Conservation (phyloP, 2,329 filamentous ascomycete species). For the Thielaviopsis euricoi region DNA sequence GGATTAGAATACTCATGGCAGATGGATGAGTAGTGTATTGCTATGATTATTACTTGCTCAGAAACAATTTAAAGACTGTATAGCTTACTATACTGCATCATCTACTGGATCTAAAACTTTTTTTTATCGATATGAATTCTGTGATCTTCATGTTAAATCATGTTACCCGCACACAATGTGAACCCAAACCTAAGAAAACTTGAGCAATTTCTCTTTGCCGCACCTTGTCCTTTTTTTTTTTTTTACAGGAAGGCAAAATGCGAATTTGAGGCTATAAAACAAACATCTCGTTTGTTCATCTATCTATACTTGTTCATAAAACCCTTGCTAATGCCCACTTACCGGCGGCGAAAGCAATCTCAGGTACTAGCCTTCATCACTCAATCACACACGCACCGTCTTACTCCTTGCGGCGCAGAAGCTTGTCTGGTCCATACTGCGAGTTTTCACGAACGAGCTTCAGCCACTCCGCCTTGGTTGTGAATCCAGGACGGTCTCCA, state of each 20-base stretch:
- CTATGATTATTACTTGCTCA: background rate
- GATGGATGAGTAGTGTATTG: constrained; percentile 58
- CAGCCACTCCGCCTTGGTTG: constrained; percentile 39
- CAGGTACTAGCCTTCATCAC: background rate
- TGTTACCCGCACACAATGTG: too few relatives aligned
- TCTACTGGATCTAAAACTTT: too few relatives aligned
- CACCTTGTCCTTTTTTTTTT: background rate
- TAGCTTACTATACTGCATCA: too few relatives aligned
- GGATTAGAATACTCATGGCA: constrained; percentile 86
- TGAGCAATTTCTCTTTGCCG: background rate
- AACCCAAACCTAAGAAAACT: too few relatives aligned
- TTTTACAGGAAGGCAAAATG: background rate
- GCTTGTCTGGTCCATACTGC: constrained; percentile 37
- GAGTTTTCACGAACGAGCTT: constrained; percentile 39
- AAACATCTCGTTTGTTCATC: background rate
- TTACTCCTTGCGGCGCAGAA: constrained; percentile 26
- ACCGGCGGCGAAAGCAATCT: background rate
- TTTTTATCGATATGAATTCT: too few relatives aligned
- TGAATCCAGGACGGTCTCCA: constrained; percentile 32
- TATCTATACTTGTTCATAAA: background rate
- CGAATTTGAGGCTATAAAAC: background rate
- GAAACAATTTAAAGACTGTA: too few relatives aligned
- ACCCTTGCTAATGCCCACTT: background rate
- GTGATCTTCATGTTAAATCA: too few relatives aligned
- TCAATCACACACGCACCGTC: background rate